Conservation (phyloP, 768 basidiomycete genomes). For the Dacryopinax spathularia region DNA sequence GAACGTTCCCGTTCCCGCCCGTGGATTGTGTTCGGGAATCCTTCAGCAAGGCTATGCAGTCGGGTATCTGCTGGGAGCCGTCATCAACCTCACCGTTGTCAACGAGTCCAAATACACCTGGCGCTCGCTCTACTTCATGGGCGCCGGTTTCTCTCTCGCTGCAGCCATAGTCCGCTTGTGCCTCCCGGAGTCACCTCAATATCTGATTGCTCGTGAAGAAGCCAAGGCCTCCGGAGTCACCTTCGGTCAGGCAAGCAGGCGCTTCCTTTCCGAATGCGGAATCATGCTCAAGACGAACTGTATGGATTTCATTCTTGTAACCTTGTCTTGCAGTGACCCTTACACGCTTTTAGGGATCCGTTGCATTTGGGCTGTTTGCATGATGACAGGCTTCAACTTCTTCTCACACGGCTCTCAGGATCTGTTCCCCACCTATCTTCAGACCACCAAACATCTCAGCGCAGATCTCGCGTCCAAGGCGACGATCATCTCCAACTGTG, state of each 20-base stretch:
- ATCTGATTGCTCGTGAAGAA: too few relatives aligned
- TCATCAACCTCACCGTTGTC: constrained; percentile 23
- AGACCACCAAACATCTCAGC: constrained; percentile 18
- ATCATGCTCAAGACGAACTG: too few relatives aligned
- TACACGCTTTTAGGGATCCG: too few relatives aligned
- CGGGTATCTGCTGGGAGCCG: constrained; percentile 24
- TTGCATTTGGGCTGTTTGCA: too few relatives aligned
- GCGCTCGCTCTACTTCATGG: constrained; percentile 24
- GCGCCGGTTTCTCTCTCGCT: constrained; percentile 21
- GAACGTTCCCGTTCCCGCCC: constrained; percentile 23
- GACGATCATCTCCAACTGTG: constrained; percentile 24
- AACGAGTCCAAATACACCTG: constrained; percentile 18
- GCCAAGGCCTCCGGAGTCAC: too few relatives aligned
- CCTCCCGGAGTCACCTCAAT: constrained; percentile 22
- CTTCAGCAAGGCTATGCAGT: constrained; percentile 24
- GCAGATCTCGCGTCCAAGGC: constrained; percentile 19
- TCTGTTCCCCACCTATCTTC: constrained; percentile 21
- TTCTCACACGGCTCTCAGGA: constrained; percentile 22
- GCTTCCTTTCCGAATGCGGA: too few relatives aligned
- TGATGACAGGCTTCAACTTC: constrained; percentile 44
- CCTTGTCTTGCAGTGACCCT: too few relatives aligned
- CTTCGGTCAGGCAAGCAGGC: too few relatives aligned
- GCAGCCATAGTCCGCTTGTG: constrained; percentile 23
- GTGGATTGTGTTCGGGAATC: constrained; percentile 24
- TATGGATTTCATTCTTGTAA: too few relatives aligned